Conservation (phyloP, 2,329 filamentous ascomycete genomes). For the Colletotrichum viniferum region DNA sequence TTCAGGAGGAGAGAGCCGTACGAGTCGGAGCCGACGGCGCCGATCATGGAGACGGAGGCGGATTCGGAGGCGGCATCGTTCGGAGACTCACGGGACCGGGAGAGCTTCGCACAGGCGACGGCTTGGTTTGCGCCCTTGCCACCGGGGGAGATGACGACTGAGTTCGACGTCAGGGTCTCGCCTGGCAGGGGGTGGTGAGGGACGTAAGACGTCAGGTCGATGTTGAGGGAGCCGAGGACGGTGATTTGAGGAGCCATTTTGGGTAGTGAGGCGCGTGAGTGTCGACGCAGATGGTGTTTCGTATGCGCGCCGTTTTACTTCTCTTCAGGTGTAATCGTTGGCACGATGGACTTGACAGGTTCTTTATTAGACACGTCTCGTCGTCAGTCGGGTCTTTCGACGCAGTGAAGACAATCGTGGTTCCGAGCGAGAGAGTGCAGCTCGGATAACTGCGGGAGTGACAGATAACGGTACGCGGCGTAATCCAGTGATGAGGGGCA, state of each 20-base stretch:
- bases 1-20: conserved; percentile 66
- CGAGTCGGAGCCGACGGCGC: conserved; percentile 72
- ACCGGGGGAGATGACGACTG: conserved; percentile 81
- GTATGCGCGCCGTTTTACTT: neutral
- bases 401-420: neutral
- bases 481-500: neutral
- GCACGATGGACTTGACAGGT: neutral
- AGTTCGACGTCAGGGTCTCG: conserved; percentile 83
- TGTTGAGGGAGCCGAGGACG: conserved; percentile 91
- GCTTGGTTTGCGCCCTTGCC: conserved; percentile 98
- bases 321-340: neutral
- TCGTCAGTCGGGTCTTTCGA: neutral
- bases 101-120: conserved; percentile 84
- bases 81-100: conserved; percentile 47
- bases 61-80: conserved; percentile 37
- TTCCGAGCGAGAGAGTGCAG: neutral
- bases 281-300: neutral
- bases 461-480: conserved; percentile 1
- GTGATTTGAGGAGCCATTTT: conserved; percentile 61
- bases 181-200: conserved; percentile 81
- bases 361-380: neutral
- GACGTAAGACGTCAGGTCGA: conserved; percentile 89
- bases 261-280: neutral
- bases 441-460: conserved; percentile 2
- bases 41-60: conserved; percentile 69